A percentile compares a stretch with the other conserved stretches of the same genome.
phyloP scores from a whole-genome alignment of 1,284 basidiomycete species.

The Austropuccinia psidii region DNA sequence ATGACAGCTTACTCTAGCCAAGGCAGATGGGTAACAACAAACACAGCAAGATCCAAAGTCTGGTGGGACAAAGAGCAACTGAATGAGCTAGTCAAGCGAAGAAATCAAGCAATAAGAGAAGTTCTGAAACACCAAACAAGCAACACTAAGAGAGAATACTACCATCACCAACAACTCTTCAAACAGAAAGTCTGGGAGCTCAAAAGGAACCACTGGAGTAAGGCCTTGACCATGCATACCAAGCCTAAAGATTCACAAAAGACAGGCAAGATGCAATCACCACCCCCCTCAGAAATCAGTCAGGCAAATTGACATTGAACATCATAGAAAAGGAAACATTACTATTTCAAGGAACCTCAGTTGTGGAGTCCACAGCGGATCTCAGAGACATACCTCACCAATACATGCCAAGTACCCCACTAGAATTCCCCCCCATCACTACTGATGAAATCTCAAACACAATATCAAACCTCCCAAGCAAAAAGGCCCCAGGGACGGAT shows the following conservation, averaged over 20 bases:
- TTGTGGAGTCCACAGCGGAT: neutral
- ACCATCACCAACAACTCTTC: neutral
- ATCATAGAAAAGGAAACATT: neutral
- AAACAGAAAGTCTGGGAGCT: neutral
- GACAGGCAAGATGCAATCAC: neutral
- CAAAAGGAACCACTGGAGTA: neutral
- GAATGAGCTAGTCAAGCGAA: neutral
- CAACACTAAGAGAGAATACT: neutral
- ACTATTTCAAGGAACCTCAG: constrained; percentile 5
- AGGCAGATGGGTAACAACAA: neutral
- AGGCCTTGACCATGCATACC: neutral
- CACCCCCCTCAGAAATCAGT: neutral
- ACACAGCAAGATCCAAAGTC: neutral
- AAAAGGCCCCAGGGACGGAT: constrained; percentile 8
- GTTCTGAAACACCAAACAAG: neutral
- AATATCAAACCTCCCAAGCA: neutral
- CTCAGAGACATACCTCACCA: neutral
- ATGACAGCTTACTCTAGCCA: too few relatives aligned
- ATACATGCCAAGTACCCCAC: neutral
- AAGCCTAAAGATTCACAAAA: neutral
- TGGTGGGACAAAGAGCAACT: constrained; percentile 3
- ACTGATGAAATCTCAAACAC: neutral
- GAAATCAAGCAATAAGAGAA: neutral
- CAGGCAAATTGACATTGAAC: neutral
- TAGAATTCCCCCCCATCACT: too few relatives aligned